These are phyloP conservation scores for Globisporangium polare DNA, from an alignment of 352 stramenopile genomes.

Conservation along the genomic window DNA sequence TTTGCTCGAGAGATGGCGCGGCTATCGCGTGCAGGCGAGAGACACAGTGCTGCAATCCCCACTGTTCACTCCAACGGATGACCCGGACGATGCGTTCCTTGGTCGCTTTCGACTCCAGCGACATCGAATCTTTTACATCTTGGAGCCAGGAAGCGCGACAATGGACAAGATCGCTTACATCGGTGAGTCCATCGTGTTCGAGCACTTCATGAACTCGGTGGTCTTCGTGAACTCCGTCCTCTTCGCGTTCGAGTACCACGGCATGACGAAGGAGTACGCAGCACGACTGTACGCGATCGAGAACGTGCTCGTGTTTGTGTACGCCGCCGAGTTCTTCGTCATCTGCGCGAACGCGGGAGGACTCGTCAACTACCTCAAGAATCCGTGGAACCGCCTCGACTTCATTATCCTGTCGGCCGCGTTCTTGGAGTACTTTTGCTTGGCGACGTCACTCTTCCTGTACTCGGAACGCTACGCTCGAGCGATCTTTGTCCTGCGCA, in stretches of 20 bases:
- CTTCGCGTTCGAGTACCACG: slow-evolving; percentile 76
- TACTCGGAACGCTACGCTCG: slow-evolving; percentile 67
- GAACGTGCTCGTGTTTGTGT: slow-evolving; percentile 70
- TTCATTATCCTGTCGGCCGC: slow-evolving; percentile 64
- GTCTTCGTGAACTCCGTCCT: slow-evolving; percentile 75
- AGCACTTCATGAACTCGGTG: slow-evolving; percentile 74
- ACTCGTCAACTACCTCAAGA: slow-evolving; percentile 66
- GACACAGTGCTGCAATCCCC: slow-evolving; percentile 44
- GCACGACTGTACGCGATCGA: slow-evolving; percentile 55
- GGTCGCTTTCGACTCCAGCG: slow-evolving; percentile 50
- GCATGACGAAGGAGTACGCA: slow-evolving; percentile 55
- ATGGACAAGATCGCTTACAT: slow-evolving; percentile 52
- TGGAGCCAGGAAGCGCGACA: slow-evolving; percentile 39
- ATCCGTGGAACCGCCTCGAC: slow-evolving; percentile 79
- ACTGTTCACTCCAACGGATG: slow-evolving; percentile 36
- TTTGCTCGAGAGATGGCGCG: slow-evolving; percentile 32
- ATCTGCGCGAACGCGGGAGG: slow-evolving; percentile 50
- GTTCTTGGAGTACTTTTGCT: slow-evolving; percentile 62
- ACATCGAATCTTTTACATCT: slow-evolving; percentile 62
- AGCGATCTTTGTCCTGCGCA: slow-evolving; percentile 71
- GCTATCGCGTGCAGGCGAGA: slow-evolving; percentile 22
- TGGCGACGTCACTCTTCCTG: slow-evolving; percentile 47
- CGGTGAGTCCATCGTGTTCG: slow-evolving; percentile 56
- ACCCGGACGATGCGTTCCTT: slow-evolving; percentile 56
- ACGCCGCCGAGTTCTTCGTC: slow-evolving; percentile 63